Evolutionary conservation across 2,329 filamentous ascomycete species (phyloP).

Genomic region (Pseudogymnoascus sp.): DNA sequence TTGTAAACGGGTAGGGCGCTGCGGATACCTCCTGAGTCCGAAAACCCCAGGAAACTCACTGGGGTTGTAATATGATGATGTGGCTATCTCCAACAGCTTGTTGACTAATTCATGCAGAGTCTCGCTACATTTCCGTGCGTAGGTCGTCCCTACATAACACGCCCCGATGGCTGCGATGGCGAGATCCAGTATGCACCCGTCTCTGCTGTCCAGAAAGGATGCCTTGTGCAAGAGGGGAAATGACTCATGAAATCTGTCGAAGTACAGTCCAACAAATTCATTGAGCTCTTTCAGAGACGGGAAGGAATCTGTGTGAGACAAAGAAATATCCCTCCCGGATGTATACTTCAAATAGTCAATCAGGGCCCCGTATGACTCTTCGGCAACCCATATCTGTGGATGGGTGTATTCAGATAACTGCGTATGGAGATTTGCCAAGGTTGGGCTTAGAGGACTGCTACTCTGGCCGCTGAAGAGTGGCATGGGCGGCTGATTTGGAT

Average conservation of each 20-base stretch:
- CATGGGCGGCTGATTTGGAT: neutral
- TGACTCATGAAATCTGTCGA: conserved; percentile 9
- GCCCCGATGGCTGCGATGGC: conserved; percentile 7
- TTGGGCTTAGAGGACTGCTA: neutral
- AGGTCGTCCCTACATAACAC: conserved; percentile 3
- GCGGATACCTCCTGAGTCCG: conserved; percentile 1
- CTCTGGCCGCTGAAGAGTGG: neutral
- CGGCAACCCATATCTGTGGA: conserved; percentile 6
- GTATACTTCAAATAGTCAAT: conserved; percentile 7
- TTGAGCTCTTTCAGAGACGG: conserved; percentile 9
- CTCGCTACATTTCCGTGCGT: conserved; percentile 5
- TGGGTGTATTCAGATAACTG: neutral
- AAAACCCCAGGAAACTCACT: conserved; percentile 6
- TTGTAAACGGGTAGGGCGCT: conserved; percentile 3
- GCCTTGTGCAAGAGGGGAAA: conserved; percentile 11
- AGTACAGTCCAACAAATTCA: conserved; percentile 9
- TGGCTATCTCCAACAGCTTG: conserved; percentile 1
- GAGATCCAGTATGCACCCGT: conserved; percentile 1
- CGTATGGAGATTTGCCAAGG: neutral
- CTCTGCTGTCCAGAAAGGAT: conserved; percentile 4
- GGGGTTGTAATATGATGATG: neutral
- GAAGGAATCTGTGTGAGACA: neutral
- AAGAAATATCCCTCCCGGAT: neutral
- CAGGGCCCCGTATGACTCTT: conserved; percentile 1
- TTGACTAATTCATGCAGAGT: conserved; percentile 6